Evolutionary conservation across 139 green algal genomes (phyloP), one percentile per base, ranked within the genome.

Genomic region (Eudorina sp.): DNA sequence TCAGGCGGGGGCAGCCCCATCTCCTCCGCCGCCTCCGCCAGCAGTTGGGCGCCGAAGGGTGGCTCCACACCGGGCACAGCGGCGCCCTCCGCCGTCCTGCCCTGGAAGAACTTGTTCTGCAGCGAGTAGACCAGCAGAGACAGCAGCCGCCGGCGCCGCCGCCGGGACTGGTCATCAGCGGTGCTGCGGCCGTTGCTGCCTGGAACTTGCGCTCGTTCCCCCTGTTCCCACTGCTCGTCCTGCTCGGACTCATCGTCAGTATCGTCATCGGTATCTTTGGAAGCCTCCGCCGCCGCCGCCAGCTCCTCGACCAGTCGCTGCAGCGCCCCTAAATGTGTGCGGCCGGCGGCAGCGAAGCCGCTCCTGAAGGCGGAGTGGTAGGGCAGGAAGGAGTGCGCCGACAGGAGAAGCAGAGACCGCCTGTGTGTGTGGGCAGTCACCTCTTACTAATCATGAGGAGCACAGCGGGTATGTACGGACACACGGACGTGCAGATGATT

Each of bases 281-380:
- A 7, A 2, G 29, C 21, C 25, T 19, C 45, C 2, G 16, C 5
- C 73, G 23, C 73, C 48, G 29, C 75, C 48, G 48, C 79, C 18
- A 85, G 27, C 58, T 75, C 29, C 27, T 2, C 16, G 4, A 58
- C 40, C 38, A 75, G 40, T 1, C 11, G 58, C 7, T 21, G 27
- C 58, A 75, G 41, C 2, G 38, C 40, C 5, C 0, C 34, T 40
- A 85, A 18, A 58, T 75, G 58, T 5, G 40, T 41, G 41, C 34
- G 9, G 13, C 79, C 79, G 16, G 79, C 58, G 1, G 40, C 27
- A 27, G 0, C 1, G 36, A 62, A 43, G 27, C 58, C 40, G 3
- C 38, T 46, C 16, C 79, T 40, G 79, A 75, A 85, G 40, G 79
- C 79, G 1, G 79, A 48, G 40, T 85, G 79, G 79, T 85, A 85